A percentile compares a stretch with the other conserved stretches of the same genome.
These are phyloP conservation scores for Hemisphaericaspora xylanilytica DNA, from an alignment of 1,139 yeast species.

Conservation along the genomic window DNA sequence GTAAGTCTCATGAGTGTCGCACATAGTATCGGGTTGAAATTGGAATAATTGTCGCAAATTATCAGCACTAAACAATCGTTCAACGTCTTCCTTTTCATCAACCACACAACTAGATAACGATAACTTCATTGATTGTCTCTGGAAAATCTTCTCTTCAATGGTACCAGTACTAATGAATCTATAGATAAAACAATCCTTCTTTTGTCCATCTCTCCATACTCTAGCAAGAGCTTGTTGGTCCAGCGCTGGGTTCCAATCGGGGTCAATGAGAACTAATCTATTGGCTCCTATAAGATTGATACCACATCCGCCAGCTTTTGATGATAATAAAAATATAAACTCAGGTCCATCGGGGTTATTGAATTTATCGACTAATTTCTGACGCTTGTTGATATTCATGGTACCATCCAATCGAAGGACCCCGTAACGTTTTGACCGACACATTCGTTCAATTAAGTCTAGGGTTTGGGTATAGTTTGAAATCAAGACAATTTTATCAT, in stretches of 20 bases:
- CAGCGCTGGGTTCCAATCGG: conserved; percentile 99
- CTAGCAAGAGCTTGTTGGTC: conserved; percentile 98
- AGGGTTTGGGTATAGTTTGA: conserved; percentile 93
- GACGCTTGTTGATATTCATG: conserved; percentile 87
- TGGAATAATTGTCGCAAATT: conserved; percentile 73
- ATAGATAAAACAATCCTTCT: conserved; percentile 92
- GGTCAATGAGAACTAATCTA: conserved; percentile 82
- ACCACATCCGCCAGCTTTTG: conserved; percentile 99
- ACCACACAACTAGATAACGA: conserved; percentile 94
- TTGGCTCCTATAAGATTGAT: conserved; percentile 96
- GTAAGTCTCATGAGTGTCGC: conserved; percentile 93
- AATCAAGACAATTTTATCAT: conserved; percentile 90
- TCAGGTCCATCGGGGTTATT: conserved; percentile 89
- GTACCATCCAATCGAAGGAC: conserved; percentile 89
- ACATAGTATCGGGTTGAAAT: conserved; percentile 63
- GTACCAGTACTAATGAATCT: conserved; percentile 93
- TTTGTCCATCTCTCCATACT: conserved; percentile 99
- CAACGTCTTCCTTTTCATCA: conserved; percentile 95
- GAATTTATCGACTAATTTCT: conserved; percentile 84
- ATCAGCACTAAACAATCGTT: conserved; percentile 82
- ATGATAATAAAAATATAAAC: conserved; percentile 82
- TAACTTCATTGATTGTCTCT: conserved; percentile 94
- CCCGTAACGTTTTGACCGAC: conserved; percentile 74
- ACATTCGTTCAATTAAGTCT: conserved; percentile 84
- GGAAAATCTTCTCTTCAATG: conserved; percentile 94